Evolutionary conservation across 345 rosid species (phyloP).

Genomic region (Pseudoturritis turrita): DNA sequence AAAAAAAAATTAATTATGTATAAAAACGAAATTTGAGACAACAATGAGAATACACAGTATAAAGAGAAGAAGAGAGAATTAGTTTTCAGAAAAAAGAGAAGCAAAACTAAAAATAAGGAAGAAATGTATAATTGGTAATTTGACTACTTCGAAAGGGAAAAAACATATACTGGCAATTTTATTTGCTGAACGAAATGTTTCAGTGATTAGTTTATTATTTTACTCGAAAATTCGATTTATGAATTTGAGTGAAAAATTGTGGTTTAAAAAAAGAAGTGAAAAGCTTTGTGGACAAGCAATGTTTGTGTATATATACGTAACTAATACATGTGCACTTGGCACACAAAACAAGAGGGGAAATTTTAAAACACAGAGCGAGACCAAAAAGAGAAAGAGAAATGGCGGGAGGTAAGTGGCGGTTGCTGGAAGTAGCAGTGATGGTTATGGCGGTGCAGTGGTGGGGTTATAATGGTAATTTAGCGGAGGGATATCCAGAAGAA

Average conservation of each 20-base stretch:
- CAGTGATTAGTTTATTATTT: too few relatives aligned
- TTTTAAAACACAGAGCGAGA: neutral
- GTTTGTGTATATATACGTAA: constrained; percentile 2
- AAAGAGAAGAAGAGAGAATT: too few relatives aligned
- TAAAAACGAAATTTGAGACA: too few relatives aligned
- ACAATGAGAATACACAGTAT: too few relatives aligned
- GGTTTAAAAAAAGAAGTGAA: neutral
- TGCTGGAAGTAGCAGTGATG: constrained; percentile 27
- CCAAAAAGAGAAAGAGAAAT: neutral
- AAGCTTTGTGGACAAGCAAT: neutral
- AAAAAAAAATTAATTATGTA: too few relatives aligned
- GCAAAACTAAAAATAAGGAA: too few relatives aligned
- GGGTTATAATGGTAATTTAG: constrained; percentile 24
- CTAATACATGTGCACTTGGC: constrained; percentile 12
- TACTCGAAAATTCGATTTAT: too few relatives aligned
- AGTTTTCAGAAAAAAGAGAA: too few relatives aligned
- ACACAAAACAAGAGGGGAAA: constrained; percentile 9
- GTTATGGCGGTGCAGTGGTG: constrained; percentile 18
- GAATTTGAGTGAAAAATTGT: neutral
- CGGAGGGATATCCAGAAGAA: constrained; percentile 55
- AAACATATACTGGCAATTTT: too few relatives aligned
- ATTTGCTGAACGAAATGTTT: too few relatives aligned
- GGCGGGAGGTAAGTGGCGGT: constrained; percentile 34
- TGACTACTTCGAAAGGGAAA: too few relatives aligned
- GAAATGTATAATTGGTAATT: too few relatives aligned